Percentiles rank a stretch among this genome's conserved stretches.
Evolutionary conservation across 352 stramenopile species (phyloP).

Genomic region (Blastocystis sp.): DNA sequence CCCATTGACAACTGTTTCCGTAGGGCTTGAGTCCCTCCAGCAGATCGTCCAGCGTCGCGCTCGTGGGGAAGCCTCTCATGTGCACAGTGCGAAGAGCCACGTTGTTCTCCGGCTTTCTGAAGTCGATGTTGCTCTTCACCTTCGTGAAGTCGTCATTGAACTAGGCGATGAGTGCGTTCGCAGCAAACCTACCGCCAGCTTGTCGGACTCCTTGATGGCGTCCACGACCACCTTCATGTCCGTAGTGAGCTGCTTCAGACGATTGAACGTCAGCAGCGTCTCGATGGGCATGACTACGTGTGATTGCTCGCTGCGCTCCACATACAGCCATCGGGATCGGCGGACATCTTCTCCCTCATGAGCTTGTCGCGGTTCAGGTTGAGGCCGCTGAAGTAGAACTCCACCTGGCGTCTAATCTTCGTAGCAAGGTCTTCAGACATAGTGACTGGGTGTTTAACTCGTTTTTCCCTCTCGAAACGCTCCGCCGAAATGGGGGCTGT

Average conservation of each 20-base stretch:
- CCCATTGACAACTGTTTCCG: neutral
- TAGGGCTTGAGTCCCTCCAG: constrained; percentile 67
- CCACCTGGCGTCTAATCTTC: constrained; percentile 66
- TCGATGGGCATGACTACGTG: constrained; percentile 56
- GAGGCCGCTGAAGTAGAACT: constrained; percentile 68
- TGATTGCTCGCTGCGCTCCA: neutral
- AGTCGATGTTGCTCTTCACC: constrained; percentile 64
- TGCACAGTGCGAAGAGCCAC: constrained; percentile 38
- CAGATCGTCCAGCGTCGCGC: constrained; percentile 59
- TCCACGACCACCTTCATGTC: constrained; percentile 58
- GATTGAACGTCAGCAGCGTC: constrained; percentile 67
- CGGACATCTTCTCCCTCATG: constrained; percentile 64
- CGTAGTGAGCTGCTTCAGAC: constrained; percentile 62
- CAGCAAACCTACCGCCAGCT: constrained; percentile 12
- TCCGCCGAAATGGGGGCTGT: neutral
- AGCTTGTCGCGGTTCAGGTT: constrained; percentile 68
- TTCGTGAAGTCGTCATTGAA: constrained; percentile 66
- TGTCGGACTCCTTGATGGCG: constrained; percentile 58
- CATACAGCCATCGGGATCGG: constrained; percentile 58
- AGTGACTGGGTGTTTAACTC: neutral
- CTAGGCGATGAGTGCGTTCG: constrained; percentile 1
- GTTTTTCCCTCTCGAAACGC: neutral
- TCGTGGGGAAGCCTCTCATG: constrained; percentile 59
- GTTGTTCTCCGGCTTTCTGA: constrained; percentile 61
- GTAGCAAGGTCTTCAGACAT: constrained; percentile 59